Evolutionary conservation across 2,329 filamentous ascomycete species (phyloP).

Genomic region (Fusarium proliferatum): DNA sequence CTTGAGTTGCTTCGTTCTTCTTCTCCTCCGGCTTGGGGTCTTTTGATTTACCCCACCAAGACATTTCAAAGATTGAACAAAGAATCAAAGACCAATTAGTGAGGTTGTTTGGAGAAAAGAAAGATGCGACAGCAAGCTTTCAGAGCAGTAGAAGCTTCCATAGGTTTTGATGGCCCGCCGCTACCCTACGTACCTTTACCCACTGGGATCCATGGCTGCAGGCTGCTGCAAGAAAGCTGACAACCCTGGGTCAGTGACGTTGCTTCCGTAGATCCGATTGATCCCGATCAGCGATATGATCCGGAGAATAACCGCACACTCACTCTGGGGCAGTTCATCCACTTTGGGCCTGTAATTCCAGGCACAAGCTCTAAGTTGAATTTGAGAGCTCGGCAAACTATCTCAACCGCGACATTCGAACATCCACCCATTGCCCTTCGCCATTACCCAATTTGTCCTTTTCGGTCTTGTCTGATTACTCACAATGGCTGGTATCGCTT

Average conservation of each 20-base stretch:
- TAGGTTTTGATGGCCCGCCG: conserved; percentile 31
- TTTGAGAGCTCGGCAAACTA: conserved; percentile 47
- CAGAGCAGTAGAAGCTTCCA: conserved; percentile 23
- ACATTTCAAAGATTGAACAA: conserved; percentile 42
- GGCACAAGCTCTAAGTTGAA: conserved; percentile 43
- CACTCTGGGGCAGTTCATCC: conserved; percentile 1
- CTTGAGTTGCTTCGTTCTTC: conserved; percentile 38
- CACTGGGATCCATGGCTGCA: conserved; percentile 1
- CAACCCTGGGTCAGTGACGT: conserved; percentile 34
- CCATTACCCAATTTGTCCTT: conserved; percentile 45
- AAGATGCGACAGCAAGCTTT: not conserved
- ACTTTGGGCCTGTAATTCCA: conserved; percentile 50
- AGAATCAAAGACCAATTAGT: not conserved
- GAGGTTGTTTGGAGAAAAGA: conserved; percentile 8
- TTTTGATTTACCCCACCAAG: conserved; percentile 58
- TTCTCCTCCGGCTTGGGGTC: conserved; percentile 49
- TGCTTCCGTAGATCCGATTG: conserved; percentile 38
- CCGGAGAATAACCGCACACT: conserved; percentile 47
- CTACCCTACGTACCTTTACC: conserved; percentile 13
- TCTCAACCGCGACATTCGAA: conserved; percentile 42
- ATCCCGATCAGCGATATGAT: conserved; percentile 31
- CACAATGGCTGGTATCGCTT: conserved; percentile 54
- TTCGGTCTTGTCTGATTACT: conserved; percentile 36
- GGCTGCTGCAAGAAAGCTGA: conserved; percentile 7
- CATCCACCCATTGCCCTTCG: conserved; percentile 46